phyloP scores from a whole-genome alignment of 495 filamentous ascomycete genomes.

The Echria macrotheca region DNA sequence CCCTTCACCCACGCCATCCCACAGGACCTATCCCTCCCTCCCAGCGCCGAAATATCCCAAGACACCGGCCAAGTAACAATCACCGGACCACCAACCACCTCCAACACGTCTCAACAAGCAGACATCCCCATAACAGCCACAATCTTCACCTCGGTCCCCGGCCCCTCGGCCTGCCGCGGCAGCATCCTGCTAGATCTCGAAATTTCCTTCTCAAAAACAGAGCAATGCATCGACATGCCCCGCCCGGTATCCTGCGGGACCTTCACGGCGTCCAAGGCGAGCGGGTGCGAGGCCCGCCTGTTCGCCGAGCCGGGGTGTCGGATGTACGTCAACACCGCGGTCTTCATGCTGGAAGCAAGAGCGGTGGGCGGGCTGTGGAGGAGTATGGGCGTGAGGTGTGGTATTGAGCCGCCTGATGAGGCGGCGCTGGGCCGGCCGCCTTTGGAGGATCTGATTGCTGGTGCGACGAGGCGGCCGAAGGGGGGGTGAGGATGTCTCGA shows the following conservation, averaged over 20 bases:
- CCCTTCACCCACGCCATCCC: conserved; percentile 10
- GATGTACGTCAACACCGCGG: conserved; percentile 35
- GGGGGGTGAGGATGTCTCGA: background rate
- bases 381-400: conserved; percentile 35
- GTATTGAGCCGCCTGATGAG: conserved; percentile 21
- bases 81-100: conserved; percentile 22
- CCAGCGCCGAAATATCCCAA: conserved; percentile 20
- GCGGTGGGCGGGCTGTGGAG: conserved; percentile 32
- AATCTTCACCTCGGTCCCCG: conserved; percentile 34
- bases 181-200: conserved; percentile 21
- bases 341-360: conserved; percentile 33
- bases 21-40: too few relatives aligned
- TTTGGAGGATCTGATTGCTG: conserved; percentile 12
- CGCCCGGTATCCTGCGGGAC: conserved; percentile 29
- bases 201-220: conserved; percentile 19
- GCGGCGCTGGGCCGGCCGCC: conserved; percentile 15
- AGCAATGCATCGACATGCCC: conserved; percentile 31
- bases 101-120: conserved; percentile 16
- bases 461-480: conserved; percentile 6
- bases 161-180: conserved; percentile 34
- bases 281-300: conserved; percentile 36
- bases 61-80: conserved; percentile 34
- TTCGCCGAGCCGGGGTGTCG: conserved; percentile 33
- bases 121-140: conserved; percentile 28
- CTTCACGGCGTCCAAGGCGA: conserved; percentile 32